Evolutionary conservation across 176 grass and related monocot species (phyloP), one percentile per base, ranked within the genome.

Genomic region (Oropetium thomaeum): DNA sequence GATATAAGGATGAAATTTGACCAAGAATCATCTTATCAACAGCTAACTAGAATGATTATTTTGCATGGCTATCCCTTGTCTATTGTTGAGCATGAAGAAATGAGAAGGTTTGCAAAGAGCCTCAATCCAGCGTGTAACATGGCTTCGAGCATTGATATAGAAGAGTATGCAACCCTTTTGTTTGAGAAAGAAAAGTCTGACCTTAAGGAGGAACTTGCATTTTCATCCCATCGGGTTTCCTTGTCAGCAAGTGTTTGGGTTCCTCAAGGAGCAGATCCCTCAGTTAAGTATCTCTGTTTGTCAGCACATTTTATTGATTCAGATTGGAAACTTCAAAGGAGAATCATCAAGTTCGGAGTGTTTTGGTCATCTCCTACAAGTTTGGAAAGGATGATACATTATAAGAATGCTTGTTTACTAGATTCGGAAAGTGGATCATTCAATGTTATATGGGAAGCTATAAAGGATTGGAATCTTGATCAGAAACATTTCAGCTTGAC

Each of bases 1-100:
- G 67, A 83, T 62, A 64, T 76, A 68, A 40, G 68, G 8, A 41
- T 63, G 70, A 81, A 81, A 35, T 38, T 81, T 76, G 75, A 44
- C 58, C 80, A 83, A 25, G 67, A 60, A 83, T 59, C 42, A 79
- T 41, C 80, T 69, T 73, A 79, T 61, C 61, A 73, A 73, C 75
- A 79, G 43, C 33, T 87, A 79, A 69, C 74, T 22, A 73, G 57
- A 62, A 83, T 87, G 85, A 74, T 83, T 62, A 20, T 55, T 44
- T 53, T 67, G 47, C 85, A 87, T 74, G 62, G 68, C 31, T 82
- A 87, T 74, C 80, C 85, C 25, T 73, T 87, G 48, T 83, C 80
- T 19, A 43, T 87, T 55, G 80, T 83, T 38, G 75, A 87, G 42
- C 80, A 87, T 67, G 85, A 87, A 83, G 85, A 87, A 83, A 87